Evolutionary conservation across 352 stramenopile genomes (phyloP).

Genomic region (Peronospora destructor): DNA sequence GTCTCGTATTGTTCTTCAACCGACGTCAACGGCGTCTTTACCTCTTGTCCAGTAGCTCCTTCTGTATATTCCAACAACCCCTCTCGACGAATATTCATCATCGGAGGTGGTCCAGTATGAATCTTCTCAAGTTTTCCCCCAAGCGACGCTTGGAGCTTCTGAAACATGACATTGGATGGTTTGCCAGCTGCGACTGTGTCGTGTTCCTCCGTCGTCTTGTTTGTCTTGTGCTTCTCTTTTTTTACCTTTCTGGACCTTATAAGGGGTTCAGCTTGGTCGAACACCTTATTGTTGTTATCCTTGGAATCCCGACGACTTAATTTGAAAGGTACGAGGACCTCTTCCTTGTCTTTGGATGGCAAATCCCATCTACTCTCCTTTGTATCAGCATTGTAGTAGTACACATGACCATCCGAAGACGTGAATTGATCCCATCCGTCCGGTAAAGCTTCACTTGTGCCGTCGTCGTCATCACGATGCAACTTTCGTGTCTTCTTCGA

Average conservation of each 20-base stretch:
- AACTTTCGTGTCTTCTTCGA: conserved; percentile 8
- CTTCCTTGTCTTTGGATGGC: conserved; percentile 20
- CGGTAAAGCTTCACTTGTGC: not conserved
- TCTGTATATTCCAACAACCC: conserved; percentile 1
- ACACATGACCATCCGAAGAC: conserved; percentile 46
- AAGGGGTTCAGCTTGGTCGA: conserved; percentile 4
- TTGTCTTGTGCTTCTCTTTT: conserved; percentile 3
- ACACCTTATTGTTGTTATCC: conserved; percentile 7
- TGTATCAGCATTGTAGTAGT: conserved; percentile 62
- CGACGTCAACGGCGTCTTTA: conserved; percentile 13
- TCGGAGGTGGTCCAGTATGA: conserved; percentile 16
- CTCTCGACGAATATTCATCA: conserved; percentile 25
- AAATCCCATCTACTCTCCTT: conserved; percentile 62
- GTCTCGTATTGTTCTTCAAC: conserved; percentile 44
- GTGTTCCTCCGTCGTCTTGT: conserved; percentile 1
- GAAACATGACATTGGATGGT: conserved; percentile 35
- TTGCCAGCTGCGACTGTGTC: not conserved
- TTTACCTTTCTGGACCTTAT: not conserved
- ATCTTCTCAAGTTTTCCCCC: conserved; percentile 31
- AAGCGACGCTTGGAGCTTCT: conserved; percentile 52
- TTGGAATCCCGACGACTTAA: conserved; percentile 1
- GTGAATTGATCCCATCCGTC: conserved; percentile 49
- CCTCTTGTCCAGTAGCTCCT: not conserved
- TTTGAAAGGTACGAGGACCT: conserved; percentile 4
- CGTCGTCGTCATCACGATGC: conserved; percentile 5